These are phyloP conservation scores for Pleurozium schreberi DNA, from an alignment of 225 moss, liverwort and hornwort species.

Conservation along the genomic window DNA sequence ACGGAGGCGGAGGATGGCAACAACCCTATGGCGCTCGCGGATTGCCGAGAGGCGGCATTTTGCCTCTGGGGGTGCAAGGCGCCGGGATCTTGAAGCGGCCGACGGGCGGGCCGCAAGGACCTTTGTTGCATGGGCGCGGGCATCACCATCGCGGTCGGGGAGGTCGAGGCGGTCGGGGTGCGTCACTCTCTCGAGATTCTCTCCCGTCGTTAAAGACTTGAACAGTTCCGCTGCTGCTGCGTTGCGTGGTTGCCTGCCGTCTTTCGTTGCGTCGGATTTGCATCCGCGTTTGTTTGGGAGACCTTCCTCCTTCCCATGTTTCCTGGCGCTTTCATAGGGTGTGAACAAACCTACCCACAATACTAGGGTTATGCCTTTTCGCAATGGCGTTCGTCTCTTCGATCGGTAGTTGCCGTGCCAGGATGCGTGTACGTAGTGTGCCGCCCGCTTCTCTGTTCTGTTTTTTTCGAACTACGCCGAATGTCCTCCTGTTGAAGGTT, in stretches of 20 bases:
- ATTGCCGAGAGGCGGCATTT: not conserved
- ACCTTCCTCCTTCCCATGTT: not conserved
- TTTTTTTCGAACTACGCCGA: not conserved
- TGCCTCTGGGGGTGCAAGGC: not conserved
- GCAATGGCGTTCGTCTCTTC: not conserved
- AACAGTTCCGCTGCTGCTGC: not conserved
- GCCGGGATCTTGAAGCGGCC: not conserved
- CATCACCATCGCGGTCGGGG: not conserved
- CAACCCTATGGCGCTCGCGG: not conserved
- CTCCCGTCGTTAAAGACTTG: not conserved
- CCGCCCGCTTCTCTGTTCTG: not conserved
- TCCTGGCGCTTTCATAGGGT: not conserved
- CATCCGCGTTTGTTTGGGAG: not conserved
- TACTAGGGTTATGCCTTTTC: not conserved
- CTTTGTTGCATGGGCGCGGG: not conserved
- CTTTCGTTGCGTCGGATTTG: not conserved
- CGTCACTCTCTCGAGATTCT: not conserved
- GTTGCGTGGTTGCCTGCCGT: not conserved
- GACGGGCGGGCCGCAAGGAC: not conserved
- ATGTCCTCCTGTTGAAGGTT: not conserved
- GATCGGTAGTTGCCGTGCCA: not conserved
- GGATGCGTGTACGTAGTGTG: not conserved
- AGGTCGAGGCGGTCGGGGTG: not conserved
- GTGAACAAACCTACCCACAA: not conserved
- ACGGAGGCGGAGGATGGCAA: not conserved